Base-by-base conservation (phyloP, 768 basidiomycete genomes). In the Suillus subluteus region DNA sequence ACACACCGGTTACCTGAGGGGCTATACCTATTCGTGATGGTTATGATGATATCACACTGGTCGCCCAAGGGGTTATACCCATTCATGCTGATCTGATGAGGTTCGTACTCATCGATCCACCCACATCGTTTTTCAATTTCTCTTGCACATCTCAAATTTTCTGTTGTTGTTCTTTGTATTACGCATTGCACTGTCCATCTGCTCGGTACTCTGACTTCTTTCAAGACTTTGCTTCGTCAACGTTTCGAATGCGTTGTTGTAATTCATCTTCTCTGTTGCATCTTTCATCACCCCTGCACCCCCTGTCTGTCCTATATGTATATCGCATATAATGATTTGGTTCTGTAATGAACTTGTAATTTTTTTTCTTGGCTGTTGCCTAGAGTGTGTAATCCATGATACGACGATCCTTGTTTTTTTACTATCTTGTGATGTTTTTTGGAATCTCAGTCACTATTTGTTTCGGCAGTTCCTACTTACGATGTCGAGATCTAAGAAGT, bases 321-420 rank as follows among this genome's bases (percentile, higher is more conserved):
- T 59, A 59, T 18, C 58, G 11, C 58, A n/a, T 59, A 59, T 59
- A 59, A 59, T 59, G 38, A 58, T 26, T 58, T 15, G 13, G 58
- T 58, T 58, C 58, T 40, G 58, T 58, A 59, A 59, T 40, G 58
- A 59, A 40, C 58, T 40, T 58, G 58, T 59, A 59, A 59, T 59
- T 30, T 35, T 59, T 59, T 58, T 58, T 41, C 41, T 16, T 58
- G 35, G 52, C 52, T 30, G 26, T 26, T 50, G 26, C 50, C 30
- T 8, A 54, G 52, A 26, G n/a, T 23, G 13, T 38, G n/a, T 40
- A 38, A 58, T 58, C 7, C n/a, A 38, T 23, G 37, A 59, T 40
- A 38, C 37, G 37, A 58, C 11, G 23, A 41, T 41, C 16, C 56
- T 8, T 58, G 16, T n/a, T 21, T 56, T n/a, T 12, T 41, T 41